Conservation (phyloP, 2,329 filamentous ascomycete genomes). For the Fusarium sp. region DNA sequence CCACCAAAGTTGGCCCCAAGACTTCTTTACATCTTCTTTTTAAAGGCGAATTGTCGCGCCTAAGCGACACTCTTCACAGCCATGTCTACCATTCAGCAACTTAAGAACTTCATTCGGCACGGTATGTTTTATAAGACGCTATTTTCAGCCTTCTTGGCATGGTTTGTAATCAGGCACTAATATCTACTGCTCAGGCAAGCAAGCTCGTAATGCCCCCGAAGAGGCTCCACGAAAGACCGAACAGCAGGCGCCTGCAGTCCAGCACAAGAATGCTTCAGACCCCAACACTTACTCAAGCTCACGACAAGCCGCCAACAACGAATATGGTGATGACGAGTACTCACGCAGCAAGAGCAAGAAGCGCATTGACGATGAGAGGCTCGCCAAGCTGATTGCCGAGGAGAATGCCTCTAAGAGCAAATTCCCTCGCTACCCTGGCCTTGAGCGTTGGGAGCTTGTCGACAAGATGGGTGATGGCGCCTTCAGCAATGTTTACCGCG, state of each 20-base stretch:
- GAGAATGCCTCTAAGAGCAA: slow-evolving; percentile 88
- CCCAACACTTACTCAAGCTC: slow-evolving; percentile 51
- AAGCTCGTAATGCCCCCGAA: slow-evolving; percentile 75
- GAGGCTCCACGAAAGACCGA: slow-evolving; percentile 65
- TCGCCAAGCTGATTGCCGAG: slow-evolving; percentile 89
- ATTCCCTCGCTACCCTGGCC: slow-evolving; percentile 71
- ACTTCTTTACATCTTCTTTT: slow-evolving; percentile 2
- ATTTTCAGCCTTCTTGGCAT: slow-evolving; percentile 1
- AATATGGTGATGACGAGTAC: slow-evolving; percentile 73
- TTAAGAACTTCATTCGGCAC: slow-evolving; percentile 98
- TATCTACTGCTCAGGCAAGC: slow-evolving; percentile 71
- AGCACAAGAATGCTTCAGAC: slow-evolving; percentile 61
- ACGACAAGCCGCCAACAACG: slow-evolving; percentile 63
- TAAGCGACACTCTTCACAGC: slow-evolving; percentile 41
- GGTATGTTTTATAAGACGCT: slow-evolving; percentile 59
- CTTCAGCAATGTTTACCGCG: slow-evolving; percentile 98
- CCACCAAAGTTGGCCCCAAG: slow-evolving; percentile 17
- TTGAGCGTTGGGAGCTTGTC: slow-evolving; percentile 77
- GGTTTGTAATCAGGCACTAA: slow-evolving; percentile 19
- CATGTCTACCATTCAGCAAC: slow-evolving; percentile 86
- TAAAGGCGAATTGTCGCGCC: slow-evolving; percentile 42
- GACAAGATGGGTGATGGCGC: slow-evolving; percentile 99
- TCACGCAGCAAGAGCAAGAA: slow-evolving; percentile 48
- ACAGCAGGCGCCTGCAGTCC: slow-evolving; percentile 62
- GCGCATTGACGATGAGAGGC: slow-evolving; percentile 70